A percentile compares a stretch with the other conserved stretches of the same genome.
Conservation (phyloP, 495 filamentous ascomycete species). For the Clavariopsis aquatica region DNA sequence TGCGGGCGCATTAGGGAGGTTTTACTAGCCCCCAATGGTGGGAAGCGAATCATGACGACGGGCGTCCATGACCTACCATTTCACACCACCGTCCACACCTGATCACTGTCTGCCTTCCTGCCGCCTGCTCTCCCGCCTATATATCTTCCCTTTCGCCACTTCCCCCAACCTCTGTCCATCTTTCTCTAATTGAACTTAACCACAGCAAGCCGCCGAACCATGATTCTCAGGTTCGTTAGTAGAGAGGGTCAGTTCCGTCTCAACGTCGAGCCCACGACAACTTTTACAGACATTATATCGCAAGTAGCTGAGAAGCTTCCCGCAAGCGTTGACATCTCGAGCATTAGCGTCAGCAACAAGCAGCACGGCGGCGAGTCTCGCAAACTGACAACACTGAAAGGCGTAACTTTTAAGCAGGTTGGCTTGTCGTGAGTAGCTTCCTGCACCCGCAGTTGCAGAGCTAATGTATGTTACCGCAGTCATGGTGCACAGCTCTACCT, state of each 20-base stretch:
- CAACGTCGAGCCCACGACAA: constrained; percentile 57
- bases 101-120: not conserved
- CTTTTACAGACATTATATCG: constrained; percentile 54
- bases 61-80: not conserved
- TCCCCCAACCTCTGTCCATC: not conserved
- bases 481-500: constrained; percentile 91
- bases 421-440: constrained; percentile 62
- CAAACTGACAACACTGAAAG: constrained; percentile 64
- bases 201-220: constrained; percentile 39
- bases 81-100: constrained; percentile 1
- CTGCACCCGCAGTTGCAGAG: not conserved
- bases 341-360: constrained; percentile 77
- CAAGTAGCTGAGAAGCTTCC: constrained; percentile 66
- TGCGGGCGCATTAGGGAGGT: constrained; percentile 1
- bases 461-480: constrained; percentile 51
- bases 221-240: constrained; percentile 69
- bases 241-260: constrained; percentile 72
- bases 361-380: constrained; percentile 75
- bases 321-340: constrained; percentile 68
- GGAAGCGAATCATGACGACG: not conserved
- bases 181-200: not conserved
- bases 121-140: not conserved
- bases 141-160: not conserved
- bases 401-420: constrained; percentile 67
- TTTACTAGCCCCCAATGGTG: not conserved